Evolutionary conservation across 768 basidiomycete genomes (phyloP).

Genomic region (Termitomyces sp.): DNA sequence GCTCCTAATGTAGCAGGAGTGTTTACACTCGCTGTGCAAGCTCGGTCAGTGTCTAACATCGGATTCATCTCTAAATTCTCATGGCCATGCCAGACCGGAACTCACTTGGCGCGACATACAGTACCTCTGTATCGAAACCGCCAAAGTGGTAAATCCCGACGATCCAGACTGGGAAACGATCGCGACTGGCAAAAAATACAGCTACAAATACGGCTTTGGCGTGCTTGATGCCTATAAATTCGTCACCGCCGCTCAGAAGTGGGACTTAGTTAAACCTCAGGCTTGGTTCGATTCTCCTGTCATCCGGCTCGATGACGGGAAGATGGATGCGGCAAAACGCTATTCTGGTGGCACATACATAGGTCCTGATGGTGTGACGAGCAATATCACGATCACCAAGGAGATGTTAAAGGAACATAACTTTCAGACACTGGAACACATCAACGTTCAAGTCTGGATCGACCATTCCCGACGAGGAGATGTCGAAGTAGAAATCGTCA

Average conservation of each 20-base stretch:
- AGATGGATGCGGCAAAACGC: slow-evolving; percentile 42
- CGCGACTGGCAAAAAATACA: slow-evolving; percentile 53
- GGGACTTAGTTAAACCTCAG: slow-evolving; percentile 91
- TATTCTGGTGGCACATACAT: slow-evolving; percentile 67
- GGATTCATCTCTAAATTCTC: not conserved
- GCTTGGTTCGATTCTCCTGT: slow-evolving; percentile 78
- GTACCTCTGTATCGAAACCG: slow-evolving; percentile 76
- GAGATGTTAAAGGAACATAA: slow-evolving; percentile 67
- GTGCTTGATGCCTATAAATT: slow-evolving; percentile 78
- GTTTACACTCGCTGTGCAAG: slow-evolving; percentile 83
- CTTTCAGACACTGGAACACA: slow-evolving; percentile 85
- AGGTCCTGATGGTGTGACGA: slow-evolving; percentile 52
- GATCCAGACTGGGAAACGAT: slow-evolving; percentile 94
- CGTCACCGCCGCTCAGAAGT: slow-evolving; percentile 73
- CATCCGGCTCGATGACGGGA: slow-evolving; percentile 57
- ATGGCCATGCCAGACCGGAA: slow-evolving; percentile 57
- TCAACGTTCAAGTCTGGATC: slow-evolving; percentile 92
- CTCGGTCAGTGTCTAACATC: slow-evolving; percentile 45
- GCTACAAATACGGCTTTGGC: slow-evolving; percentile 96
- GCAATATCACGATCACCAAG: slow-evolving; percentile 63
- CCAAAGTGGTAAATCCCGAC: slow-evolving; percentile 71
- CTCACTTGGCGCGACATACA: slow-evolving; percentile 98
- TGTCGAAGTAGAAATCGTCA: slow-evolving; percentile 84
- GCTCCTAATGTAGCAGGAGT: slow-evolving; percentile 95
- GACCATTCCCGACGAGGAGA: slow-evolving; percentile 81